phyloP scores from a whole-genome alignment of 2,329 filamentous ascomycete species.

The Colletotrichum australisinense region DNA sequence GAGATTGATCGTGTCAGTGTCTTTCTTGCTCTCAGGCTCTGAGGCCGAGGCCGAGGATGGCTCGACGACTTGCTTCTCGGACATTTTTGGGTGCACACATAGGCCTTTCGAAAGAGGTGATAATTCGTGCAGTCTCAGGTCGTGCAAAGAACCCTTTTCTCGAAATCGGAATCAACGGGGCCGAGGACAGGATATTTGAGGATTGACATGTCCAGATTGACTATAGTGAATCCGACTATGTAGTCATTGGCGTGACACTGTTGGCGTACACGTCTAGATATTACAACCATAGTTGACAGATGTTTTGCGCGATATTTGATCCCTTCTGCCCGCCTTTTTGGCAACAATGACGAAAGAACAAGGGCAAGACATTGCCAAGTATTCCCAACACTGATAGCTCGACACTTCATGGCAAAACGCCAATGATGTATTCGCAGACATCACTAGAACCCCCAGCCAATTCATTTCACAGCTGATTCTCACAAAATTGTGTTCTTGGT shows the following conservation, averaged over 20 bases:
- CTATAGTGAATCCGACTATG: background rate
- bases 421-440: background rate
- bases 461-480: background rate
- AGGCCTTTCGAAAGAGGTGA: background rate
- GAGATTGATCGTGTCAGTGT: background rate
- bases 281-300: background rate
- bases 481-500: conserved; percentile 3
- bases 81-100: background rate
- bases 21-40: background rate
- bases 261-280: background rate
- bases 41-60: background rate
- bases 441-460: background rate
- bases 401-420: background rate
- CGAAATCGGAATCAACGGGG: too few species aligned
- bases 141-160: background rate
- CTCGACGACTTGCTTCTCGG: background rate
- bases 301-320: background rate
- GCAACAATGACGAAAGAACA: background rate
- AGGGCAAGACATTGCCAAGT: background rate
- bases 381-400: background rate
- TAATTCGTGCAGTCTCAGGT: background rate
- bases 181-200: background rate
- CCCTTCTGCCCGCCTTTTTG: background rate
- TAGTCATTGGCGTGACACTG: background rate
- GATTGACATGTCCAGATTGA: background rate